Percentiles rank a stretch among this genome's conserved stretches.
phyloP scores from a whole-genome alignment of 768 basidiomycete genomes.

The Lactifluus rugatus region DNA sequence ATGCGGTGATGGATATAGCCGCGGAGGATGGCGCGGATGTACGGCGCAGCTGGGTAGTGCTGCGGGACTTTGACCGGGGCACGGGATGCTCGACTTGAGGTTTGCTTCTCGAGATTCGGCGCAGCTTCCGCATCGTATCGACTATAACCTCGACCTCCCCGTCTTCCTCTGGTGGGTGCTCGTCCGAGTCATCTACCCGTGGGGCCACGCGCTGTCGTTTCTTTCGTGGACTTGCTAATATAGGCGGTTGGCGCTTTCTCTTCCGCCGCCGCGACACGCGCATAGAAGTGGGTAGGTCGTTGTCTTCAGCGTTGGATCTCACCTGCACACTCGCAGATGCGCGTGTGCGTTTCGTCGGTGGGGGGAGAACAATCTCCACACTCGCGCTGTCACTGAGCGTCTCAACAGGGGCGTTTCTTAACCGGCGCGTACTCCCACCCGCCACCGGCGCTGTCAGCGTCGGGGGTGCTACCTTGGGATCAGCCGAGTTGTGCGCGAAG shows the following conservation, averaged over 20 bases:
- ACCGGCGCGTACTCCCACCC: not conserved
- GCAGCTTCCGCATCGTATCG: not conserved
- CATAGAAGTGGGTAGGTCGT: not conserved
- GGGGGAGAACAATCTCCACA: not conserved
- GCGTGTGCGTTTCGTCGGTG: not conserved
- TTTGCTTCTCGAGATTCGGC: not conserved
- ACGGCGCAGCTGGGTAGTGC: not conserved
- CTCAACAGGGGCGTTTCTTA: not conserved
- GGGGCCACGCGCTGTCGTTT: not conserved
- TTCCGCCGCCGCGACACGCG: not conserved
- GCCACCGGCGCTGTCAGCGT: not conserved
- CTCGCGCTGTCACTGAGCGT: not conserved
- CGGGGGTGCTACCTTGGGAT: not conserved
- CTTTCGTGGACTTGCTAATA: not conserved
- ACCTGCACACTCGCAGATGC: no score
- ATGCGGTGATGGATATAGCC: not conserved
- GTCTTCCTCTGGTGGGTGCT: not conserved
- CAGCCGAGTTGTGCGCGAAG: constrained; percentile 1
- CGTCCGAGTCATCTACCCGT: not conserved
- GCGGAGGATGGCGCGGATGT: not conserved
- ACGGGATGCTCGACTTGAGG: not conserved
- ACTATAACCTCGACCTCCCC: not conserved
- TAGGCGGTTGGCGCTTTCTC: not conserved
- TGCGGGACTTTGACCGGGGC: not conserved
- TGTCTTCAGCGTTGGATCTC: not conserved